Base-by-base conservation (phyloP, 1,139 yeast genomes). In the Debaryomyces fabryi region DNA sequence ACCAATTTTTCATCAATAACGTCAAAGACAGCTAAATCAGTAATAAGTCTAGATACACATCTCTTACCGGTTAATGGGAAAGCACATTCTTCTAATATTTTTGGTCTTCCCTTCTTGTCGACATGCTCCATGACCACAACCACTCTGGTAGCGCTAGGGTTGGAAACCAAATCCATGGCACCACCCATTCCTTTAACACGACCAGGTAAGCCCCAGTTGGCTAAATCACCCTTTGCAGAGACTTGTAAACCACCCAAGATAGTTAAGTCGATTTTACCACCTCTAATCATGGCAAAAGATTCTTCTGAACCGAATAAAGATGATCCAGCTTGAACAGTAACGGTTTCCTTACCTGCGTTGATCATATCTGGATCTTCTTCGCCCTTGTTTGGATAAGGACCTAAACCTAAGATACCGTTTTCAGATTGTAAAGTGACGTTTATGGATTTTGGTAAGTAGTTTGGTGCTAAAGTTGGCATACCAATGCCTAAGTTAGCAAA, bases 111-210 rank as follows among this genome's bases (percentile, higher is more conserved):
- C 58, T 73, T 71, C 57, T 68, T 71, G 56, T 77, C 81, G 29
- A 67, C 69, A 55, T 78, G 82, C 50, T 78, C 81, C 68, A 76
- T 76, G 42, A 75, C 66, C 10, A 76, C 78, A 38, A 78, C 76
- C n/a, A 78, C 82, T 48, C 68, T 61, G 8, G 82, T 77, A 43
- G 70, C 62, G 29, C 61, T 57, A 5, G 81, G 80, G 54, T 76
- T 76, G 25, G 81, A 71, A 3, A 76, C 82, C 18, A 78, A 66
- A 57, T 78, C 82, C 82, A 78, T 78, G 32, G 82, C 82, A n/a
- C 82, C 82, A 27, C 82, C 82, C 79, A 78, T 78, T 25, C 82
- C 82, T 59, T 74, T 76, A 46, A 78, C 73, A 56, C 69, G 66
- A 16, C 81, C 81, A 3, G 82, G 82, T 10, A 77, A 63, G 15